Base-by-base conservation (phyloP, 225 moss, liverwort and hornwort genomes). In the Sphagnum tenellum region DNA sequence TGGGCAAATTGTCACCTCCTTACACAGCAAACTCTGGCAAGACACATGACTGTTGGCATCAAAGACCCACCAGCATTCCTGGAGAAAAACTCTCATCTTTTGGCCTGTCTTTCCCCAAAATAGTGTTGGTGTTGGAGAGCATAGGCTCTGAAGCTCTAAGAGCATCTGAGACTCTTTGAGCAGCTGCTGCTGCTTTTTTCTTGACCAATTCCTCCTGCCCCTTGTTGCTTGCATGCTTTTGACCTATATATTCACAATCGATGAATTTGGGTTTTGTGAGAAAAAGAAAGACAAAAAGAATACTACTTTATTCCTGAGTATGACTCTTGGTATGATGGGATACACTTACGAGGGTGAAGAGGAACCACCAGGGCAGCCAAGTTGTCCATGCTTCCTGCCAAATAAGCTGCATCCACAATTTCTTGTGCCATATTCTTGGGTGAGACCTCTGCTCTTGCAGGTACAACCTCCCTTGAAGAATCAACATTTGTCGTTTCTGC, bases 311-410 rank as follows among this genome's bases (percentile, higher is more conserved):
- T 29, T 29, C 29, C 29, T 29, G 29, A 29, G 29, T 29, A 29
- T 29, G 29, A 29, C 29, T 29, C 29, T 29, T 0, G 29, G 29
- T 29, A 29, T 29, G 29, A 29, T 29, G 29, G 29, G 29, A 29
- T 29, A 29, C 29, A 55, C 29, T 82, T 68, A 79, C 79, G 75
- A 75, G 69, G 70, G 71, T 60, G 67, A 62, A 90, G 71, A 44
- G 79, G 71, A 70, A 91, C 69, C 69, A 91, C 86, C 70, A 91
- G 73, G 47, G 86, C 76, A 66, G 88, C 91, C 66, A 91, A 72
- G 71, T 91, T 91, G 68, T 91, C 91, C 77, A 78, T 76, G 54
- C 88, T 86, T 68, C 91, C 88, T 47, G 80, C 76, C 60, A 66
- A 72, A 54, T 84, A 68, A 58, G 91, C 91, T 66, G 84, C 81